These are phyloP conservation scores for Colletotrichum australisinense DNA, from an alignment of 2,329 filamentous ascomycete species.

Conservation along the genomic window DNA sequence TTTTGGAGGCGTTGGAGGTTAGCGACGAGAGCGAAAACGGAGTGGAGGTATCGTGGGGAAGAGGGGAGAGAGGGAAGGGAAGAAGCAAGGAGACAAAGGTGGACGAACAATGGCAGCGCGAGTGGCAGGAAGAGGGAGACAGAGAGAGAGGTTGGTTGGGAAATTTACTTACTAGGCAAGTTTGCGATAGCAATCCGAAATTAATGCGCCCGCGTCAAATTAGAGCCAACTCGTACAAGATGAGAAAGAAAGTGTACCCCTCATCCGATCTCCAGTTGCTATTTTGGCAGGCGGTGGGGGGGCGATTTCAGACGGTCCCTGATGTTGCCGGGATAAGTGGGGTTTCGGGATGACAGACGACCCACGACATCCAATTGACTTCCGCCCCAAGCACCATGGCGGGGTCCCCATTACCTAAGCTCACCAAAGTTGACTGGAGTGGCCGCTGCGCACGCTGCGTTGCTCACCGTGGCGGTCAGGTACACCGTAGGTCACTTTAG, in stretches of 20 bases:
- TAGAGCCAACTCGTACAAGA: slow-evolving; percentile 16
- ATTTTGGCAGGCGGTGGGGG: slow-evolving; percentile 28
- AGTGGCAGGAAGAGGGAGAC: background rate
- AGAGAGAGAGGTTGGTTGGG: background rate
- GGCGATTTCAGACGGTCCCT: background rate
- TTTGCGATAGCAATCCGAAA: slow-evolving; percentile 5
- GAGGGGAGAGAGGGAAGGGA: background rate
- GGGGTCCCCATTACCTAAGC: background rate
- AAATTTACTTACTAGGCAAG: background rate
- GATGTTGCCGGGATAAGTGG: background rate
- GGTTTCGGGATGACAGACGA: slow-evolving; percentile 22
- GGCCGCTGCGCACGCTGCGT: background rate
- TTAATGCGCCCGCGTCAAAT: slow-evolving; percentile 15
- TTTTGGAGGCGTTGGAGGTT: background rate
- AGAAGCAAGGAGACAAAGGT: background rate
- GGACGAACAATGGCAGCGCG: background rate
- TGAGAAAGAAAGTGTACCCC: slow-evolving; percentile 6
- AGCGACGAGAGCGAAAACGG: background rate
- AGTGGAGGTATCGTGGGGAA: background rate
- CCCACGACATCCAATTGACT: slow-evolving; percentile 1
- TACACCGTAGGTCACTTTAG: background rate
- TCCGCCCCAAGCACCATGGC: background rate
- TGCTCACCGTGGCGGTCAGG: slow-evolving; percentile 3
- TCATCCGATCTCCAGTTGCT: slow-evolving; percentile 27
- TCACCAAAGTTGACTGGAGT: background rate